A percentile compares a stretch with the other conserved stretches of the same genome.
These are phyloP conservation scores for Trypanosoma boissoni DNA, from an alignment of 208 protist species.

Conservation along the genomic window DNA sequence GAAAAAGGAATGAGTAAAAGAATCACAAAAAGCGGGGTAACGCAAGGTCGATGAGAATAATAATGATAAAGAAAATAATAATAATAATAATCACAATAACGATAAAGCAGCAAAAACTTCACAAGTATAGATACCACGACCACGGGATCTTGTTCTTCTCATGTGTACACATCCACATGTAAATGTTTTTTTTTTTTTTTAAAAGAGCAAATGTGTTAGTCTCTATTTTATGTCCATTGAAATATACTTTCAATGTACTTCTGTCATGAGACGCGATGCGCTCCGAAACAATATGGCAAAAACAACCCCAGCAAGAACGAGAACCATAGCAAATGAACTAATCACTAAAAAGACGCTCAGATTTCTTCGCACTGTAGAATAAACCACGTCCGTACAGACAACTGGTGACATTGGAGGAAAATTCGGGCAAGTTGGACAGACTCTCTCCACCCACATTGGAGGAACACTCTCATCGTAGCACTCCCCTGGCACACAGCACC, in stretches of 20 bases:
- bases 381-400: slow-evolving; percentile 21
- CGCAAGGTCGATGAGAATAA: too few species aligned
- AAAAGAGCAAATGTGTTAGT: too few species aligned
- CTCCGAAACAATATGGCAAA: slow-evolving; percentile 29
- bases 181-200: too few species aligned
- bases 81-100: too few species aligned
- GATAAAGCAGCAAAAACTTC: too few species aligned
- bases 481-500: slow-evolving; percentile 26
- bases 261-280: slow-evolving; percentile 13
- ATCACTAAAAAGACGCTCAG: slow-evolving; percentile 31
- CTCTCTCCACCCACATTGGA: slow-evolving; percentile 19
- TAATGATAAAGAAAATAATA: too few species aligned
- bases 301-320: slow-evolving; percentile 23
- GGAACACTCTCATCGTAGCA: slow-evolving; percentile 26
- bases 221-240: background rate
- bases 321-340: slow-evolving; percentile 28
- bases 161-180: too few species aligned
- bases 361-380: slow-evolving; percentile 25
- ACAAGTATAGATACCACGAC: too few species aligned
- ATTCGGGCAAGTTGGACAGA: slow-evolving; percentile 20
- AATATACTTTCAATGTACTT: background rate
- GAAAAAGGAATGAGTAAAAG: too few species aligned
- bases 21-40: too few species aligned
- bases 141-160: too few species aligned
- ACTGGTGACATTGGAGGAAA: slow-evolving; percentile 21